Evolutionary conservation across 2,329 filamentous ascomycete genomes (phyloP).

Genomic region (Ophiosphaerella korrae): DNA sequence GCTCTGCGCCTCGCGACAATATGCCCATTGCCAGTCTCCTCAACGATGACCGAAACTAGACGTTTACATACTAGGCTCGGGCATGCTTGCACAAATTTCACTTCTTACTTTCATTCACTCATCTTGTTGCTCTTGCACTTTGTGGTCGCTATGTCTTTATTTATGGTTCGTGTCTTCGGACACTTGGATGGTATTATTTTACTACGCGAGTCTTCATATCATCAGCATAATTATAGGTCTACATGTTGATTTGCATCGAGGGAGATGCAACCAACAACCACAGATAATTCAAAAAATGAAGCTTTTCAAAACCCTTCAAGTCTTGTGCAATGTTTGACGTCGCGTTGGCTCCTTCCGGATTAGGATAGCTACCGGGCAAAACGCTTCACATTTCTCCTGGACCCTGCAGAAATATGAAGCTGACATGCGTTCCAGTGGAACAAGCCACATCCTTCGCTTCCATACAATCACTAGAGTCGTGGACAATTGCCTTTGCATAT

Average conservation of each 20-base stretch:
- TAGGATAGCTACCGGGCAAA: not conserved
- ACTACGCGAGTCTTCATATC: not conserved
- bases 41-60: slow-evolving; percentile 45
- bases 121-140: slow-evolving; percentile 6
- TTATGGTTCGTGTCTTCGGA: not conserved
- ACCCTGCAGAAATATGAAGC: not conserved
- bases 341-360: not conserved
- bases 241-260: not conserved
- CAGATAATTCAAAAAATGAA: not conserved
- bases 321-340: no score
- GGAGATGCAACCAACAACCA: not conserved
- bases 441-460: no score
- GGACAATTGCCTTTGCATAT: not conserved
- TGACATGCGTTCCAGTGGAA: no score
- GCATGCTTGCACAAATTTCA: slow-evolving; percentile 3
- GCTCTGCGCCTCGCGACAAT: slow-evolving; percentile 43
- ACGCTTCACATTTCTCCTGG: not conserved
- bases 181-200: not conserved
- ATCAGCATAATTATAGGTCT: not conserved
- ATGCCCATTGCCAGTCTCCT: slow-evolving; percentile 48
- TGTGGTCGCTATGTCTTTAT: not conserved
- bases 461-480: no score
- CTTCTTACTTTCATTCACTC: slow-evolving; percentile 21
- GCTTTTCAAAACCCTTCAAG: not conserved
- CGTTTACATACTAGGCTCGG: not conserved